Conservation (phyloP, 495 filamentous ascomycete genomes). For the Neurospora sp. region DNA sequence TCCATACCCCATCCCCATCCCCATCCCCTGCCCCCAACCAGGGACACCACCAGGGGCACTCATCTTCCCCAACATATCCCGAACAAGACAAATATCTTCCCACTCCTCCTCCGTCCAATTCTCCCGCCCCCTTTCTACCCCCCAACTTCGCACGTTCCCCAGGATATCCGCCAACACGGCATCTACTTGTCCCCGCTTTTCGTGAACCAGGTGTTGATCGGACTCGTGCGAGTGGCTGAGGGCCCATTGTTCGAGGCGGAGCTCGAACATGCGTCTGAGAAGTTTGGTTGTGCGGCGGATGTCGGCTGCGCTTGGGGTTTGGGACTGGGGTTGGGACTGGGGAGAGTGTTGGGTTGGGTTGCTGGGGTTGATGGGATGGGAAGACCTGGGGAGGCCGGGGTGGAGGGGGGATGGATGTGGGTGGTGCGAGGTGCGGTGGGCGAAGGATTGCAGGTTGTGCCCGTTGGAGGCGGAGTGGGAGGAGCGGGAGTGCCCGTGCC, state of each 20-base stretch:
- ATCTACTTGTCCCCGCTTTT: constrained; percentile 3
- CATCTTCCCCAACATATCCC: background rate
- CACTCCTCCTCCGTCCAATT: constrained; percentile 10
- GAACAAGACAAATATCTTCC: constrained; percentile 1
- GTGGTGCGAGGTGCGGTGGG: background rate
- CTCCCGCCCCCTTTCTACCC: background rate
- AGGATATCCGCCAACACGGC: constrained; percentile 6
- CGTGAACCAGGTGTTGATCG: background rate
- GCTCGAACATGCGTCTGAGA: constrained; percentile 3
- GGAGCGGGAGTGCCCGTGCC: background rate
- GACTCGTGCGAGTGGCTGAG: constrained; percentile 1
- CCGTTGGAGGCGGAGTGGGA: background rate
- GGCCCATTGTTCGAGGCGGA: constrained; percentile 10
- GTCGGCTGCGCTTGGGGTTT: background rate
- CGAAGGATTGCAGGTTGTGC: background rate
- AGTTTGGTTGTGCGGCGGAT: constrained; percentile 12
- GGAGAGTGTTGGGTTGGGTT: background rate
- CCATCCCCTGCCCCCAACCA: background rate
- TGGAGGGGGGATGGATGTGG: too few species aligned
- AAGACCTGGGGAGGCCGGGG: too few species aligned
- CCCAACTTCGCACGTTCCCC: constrained; percentile 1
- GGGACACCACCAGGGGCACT: background rate
- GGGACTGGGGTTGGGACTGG: too few species aligned
- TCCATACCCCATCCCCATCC: background rate
- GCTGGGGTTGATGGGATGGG: background rate